Conservation (phyloP, 768 basidiomycete genomes). For the Daedaleopsis sinensis region DNA sequence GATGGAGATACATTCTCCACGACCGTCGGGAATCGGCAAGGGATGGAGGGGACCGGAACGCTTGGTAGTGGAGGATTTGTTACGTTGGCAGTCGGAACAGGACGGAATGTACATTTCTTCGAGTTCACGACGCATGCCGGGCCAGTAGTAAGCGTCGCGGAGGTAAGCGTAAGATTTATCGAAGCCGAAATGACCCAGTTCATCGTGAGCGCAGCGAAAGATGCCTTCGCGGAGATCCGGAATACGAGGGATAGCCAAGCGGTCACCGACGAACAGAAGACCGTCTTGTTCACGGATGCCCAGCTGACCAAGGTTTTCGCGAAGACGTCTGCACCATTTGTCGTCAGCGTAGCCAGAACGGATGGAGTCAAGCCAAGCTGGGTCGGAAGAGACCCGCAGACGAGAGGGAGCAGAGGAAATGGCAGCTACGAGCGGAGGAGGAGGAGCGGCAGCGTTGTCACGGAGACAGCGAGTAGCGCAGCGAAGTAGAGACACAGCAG, state of each 20-base stretch:
- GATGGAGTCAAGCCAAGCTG: conserved; percentile 6
- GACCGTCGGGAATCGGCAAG: conserved; percentile 23
- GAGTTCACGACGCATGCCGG: conserved; percentile 36
- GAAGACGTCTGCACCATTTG: conserved; percentile 18
- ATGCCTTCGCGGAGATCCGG: conserved; percentile 16
- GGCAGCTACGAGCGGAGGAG: background rate
- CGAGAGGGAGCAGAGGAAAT: background rate
- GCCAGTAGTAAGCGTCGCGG: conserved; percentile 21
- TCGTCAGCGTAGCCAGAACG: conserved; percentile 8
- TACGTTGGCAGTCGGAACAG: background rate
- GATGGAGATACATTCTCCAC: conserved; percentile 28
- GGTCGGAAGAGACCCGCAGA: conserved; percentile 8
- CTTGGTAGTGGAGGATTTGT: conserved; percentile 1
- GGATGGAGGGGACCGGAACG: conserved; percentile 30
- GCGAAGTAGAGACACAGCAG: background rate
- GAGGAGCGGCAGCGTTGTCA: background rate
- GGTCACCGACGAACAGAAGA: conserved; percentile 22
- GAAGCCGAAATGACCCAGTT: conserved; percentile 25
- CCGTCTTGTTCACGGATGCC: conserved; percentile 7
- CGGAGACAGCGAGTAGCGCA: background rate
- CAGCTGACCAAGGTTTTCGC: background rate
- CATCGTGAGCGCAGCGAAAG: too few species aligned
- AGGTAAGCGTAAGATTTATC: conserved; percentile 26
- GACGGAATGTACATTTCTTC: conserved; percentile 35
- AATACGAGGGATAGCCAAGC: conserved; percentile 26